These are phyloP conservation scores for Lavandula angustifolia DNA, from an alignment of 257 asterid species.

Conservation along the genomic window DNA sequence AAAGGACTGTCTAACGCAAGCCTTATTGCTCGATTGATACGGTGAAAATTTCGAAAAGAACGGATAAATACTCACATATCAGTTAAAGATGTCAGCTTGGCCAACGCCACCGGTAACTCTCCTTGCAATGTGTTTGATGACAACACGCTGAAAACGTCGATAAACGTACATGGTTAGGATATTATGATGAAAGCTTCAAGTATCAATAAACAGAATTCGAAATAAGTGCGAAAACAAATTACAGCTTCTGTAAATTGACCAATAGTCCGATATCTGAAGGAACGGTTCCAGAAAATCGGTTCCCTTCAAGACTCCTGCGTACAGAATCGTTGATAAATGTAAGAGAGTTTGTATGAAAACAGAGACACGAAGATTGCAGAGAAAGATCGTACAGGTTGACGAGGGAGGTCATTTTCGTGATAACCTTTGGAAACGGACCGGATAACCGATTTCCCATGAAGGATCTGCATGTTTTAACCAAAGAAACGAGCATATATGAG, in stretches of 20 bases:
- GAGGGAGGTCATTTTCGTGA: slow-evolving; percentile 65
- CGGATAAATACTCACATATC: slow-evolving; percentile 60
- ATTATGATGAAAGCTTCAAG: slow-evolving; percentile 5
- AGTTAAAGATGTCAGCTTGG: slow-evolving; percentile 62
- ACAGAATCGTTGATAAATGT: neutral
- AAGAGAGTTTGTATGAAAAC: neutral
- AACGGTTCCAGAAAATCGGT: slow-evolving; percentile 66
- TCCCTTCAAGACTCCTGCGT: slow-evolving; percentile 88
- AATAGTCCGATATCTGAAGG: slow-evolving; percentile 67
- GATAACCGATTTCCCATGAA: slow-evolving; percentile 87
- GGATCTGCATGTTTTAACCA: slow-evolving; percentile 61
- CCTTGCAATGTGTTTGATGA: slow-evolving; percentile 81
- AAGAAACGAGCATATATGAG: neutral
- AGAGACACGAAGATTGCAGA: neutral
- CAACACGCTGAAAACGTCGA: slow-evolving; percentile 46
- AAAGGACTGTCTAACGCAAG: neutral
- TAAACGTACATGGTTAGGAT: slow-evolving; percentile 21
- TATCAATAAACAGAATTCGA: slow-evolving; percentile 1
- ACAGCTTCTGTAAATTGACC: slow-evolving; percentile 76
- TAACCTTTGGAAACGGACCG: slow-evolving; percentile 78
- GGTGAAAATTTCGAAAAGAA: slow-evolving; percentile 8
- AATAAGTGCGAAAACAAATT: slow-evolving; percentile 29
- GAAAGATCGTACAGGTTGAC: slow-evolving; percentile 60
- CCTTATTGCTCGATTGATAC: neutral
- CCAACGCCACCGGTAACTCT: slow-evolving; percentile 54